These are phyloP conservation scores for Ascomycota sp. DNA, from an alignment of 2,329 filamentous ascomycete genomes.

Conservation along the genomic window DNA sequence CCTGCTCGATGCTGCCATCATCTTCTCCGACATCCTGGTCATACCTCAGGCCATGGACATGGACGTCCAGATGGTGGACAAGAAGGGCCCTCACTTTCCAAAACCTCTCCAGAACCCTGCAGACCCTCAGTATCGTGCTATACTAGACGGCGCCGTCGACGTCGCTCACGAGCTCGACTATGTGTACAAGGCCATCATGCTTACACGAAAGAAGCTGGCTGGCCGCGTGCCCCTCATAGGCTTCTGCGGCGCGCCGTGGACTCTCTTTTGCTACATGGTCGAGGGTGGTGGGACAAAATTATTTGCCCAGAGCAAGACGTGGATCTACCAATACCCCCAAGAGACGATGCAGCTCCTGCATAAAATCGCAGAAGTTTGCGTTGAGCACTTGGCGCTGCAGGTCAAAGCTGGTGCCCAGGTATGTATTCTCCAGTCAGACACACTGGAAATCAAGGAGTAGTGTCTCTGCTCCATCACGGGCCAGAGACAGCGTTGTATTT, in stretches of 20 bases:
- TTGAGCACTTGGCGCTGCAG: slow-evolving; percentile 83
- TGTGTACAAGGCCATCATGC: slow-evolving; percentile 84
- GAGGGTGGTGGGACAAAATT: slow-evolving; percentile 92
- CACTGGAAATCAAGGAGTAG: too few relatives aligned
- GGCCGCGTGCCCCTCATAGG: slow-evolving; percentile 85
- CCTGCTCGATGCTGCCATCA: slow-evolving; percentile 89
- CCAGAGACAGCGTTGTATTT: too few relatives aligned
- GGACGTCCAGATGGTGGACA: slow-evolving; percentile 96
- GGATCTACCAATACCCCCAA: slow-evolving; percentile 77
- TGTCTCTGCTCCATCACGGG: too few relatives aligned
- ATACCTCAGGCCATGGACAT: slow-evolving; percentile 97
- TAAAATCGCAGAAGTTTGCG: slow-evolving; percentile 86
- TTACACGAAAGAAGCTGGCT: slow-evolving; percentile 71
- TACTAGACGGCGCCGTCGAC: slow-evolving; percentile 63
- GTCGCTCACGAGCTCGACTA: slow-evolving; percentile 74
- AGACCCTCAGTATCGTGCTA: slow-evolving; percentile 62
- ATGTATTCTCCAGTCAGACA: too few relatives aligned
- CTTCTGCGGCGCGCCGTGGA: slow-evolving; percentile 95
- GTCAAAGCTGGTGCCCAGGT: slow-evolving; percentile 84
- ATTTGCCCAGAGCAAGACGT: slow-evolving; percentile 86
- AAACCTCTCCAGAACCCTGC: slow-evolving; percentile 58
- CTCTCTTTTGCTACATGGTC: slow-evolving; percentile 95
- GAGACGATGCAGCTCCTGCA: slow-evolving; percentile 64
- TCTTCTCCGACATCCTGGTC: slow-evolving; percentile 96
- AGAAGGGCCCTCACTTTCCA: slow-evolving; percentile 90